These are phyloP conservation scores for Aegilops umbellulata DNA, from an alignment of 176 grass and related monocot genomes.

Conservation along the genomic window DNA sequence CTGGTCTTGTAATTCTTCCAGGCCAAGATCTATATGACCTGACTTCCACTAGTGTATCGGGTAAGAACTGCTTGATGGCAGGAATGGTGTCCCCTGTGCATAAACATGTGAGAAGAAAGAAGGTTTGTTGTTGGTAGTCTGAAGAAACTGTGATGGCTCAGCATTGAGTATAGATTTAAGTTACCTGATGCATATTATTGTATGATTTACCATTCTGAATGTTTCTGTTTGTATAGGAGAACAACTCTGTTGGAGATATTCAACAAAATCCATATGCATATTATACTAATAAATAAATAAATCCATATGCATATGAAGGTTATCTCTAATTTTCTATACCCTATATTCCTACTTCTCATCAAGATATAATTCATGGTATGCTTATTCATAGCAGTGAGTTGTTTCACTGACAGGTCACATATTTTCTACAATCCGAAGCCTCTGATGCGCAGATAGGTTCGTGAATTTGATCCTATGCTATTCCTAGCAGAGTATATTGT, in stretches of 20 bases:
- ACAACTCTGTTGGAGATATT: slow-evolving; percentile 17
- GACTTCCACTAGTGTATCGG: not conserved
- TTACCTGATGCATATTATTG: not conserved
- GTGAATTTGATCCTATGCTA: not conserved
- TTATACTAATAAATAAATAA: too few species aligned
- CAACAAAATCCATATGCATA: not conserved
- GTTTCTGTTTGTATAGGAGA: not conserved
- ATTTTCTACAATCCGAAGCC: not conserved
- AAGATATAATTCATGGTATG: slow-evolving; percentile 11
- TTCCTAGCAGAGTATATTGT: not conserved
- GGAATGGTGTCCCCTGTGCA: not conserved
- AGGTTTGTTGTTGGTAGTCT: slow-evolving; percentile 5
- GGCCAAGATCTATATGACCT: slow-evolving; percentile 3
- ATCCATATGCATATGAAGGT: slow-evolving; percentile 12
- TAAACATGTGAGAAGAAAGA: slow-evolving; percentile 26
- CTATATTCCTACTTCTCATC: not conserved
- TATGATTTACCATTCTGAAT: slow-evolving; percentile 14
- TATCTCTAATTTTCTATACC: not conserved
- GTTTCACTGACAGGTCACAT: not conserved
- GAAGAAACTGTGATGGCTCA: not conserved
- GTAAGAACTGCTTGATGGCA: slow-evolving; percentile 7
- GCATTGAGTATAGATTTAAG: not conserved
- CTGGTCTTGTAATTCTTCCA: slow-evolving; percentile 10
- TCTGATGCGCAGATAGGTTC: not conserved
- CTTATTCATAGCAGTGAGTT: not conserved